phyloP scores from a whole-genome alignment of 1,284 basidiomycete genomes.

The Athelia psychrophila region DNA sequence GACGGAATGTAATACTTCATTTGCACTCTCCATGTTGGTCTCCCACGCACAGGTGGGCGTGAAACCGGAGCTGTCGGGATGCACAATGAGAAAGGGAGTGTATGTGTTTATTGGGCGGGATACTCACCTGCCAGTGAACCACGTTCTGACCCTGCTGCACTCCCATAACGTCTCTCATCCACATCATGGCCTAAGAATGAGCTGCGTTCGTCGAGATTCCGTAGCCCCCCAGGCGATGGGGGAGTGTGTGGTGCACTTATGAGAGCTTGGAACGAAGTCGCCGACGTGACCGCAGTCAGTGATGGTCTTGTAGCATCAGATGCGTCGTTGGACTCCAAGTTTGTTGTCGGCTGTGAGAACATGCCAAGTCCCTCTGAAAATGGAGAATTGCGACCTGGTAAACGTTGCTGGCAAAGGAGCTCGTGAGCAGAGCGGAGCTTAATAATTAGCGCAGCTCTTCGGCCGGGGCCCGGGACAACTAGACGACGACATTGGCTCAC shows the following conservation, averaged over 20 bases:
- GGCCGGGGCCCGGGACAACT: no score
- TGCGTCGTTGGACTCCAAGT: no score
- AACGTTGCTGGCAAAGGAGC: no score
- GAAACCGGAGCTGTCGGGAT: background rate
- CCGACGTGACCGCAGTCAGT: background rate
- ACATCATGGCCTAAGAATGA: background rate
- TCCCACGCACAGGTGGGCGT: background rate
- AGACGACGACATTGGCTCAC: no score
- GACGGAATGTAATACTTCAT: constrained; percentile 70
- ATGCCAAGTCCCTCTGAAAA: no score
- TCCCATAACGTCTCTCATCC: background rate
- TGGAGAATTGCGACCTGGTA: no score
- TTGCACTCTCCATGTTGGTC: constrained; percentile 14
- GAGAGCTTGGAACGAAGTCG: background rate
- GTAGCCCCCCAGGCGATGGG: background rate
- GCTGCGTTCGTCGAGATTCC: background rate
- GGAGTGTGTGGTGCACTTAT: background rate
- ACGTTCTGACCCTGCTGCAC: background rate
- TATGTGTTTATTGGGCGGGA: background rate
- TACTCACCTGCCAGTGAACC: background rate
- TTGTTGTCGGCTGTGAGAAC: no score
- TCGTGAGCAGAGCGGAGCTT: no score
- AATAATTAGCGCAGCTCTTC: no score
- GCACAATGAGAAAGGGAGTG: background rate
- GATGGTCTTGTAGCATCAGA: background rate